Evolutionary conservation across 2,329 filamentous ascomycete genomes (phyloP), one percentile per base, ranked within the genome.

Genomic region (Fusarium transvaalense): DNA sequence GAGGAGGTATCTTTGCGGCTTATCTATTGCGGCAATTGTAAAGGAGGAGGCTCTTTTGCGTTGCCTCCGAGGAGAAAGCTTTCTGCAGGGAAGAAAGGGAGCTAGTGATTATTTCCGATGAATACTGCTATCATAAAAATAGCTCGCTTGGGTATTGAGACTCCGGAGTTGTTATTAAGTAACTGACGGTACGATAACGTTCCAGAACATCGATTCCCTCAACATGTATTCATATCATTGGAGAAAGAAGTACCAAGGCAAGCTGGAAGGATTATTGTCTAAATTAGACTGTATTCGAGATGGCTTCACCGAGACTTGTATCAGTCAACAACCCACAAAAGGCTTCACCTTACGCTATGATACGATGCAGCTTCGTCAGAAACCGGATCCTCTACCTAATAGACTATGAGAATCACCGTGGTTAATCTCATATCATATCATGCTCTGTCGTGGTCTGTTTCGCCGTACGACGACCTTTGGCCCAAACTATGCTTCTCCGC

Each of bases 401-500:
- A 42, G 23, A 42, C 23, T 25, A 60, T 59, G 42, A 63, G 31
- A 61, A 65, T 61, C 52, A 25, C 57, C 41, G 45, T 41, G 39
- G 29, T 35, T 32, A 23, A 45, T 38, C 45, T 56, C 66, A 63
- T 69, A 61, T 64, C 68, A 54, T 57, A 50, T 58, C 65, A 52
- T 55, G 32, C 48, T 52, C 38, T 51, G n/a, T 35, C 53, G 42
- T 69, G 54, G 61, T 53, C 50, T 72, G 69, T 60, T 53, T 47
- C 53, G 69, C 72, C 69, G 61, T 71, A 73, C 71, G 68, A 70
- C 54, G 68, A 46, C 51, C 32, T 58, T 51, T 54, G 35, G 6
- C 3, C 42, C 17, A 41, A 45, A 65, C 53, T 34, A 31, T 46
- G 62, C 56, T 71, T 74, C 69, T 74, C 71, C 71, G 71, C 71